phyloP scores from a whole-genome alignment of 2,329 filamentous ascomycete genomes.

The Monosporascus sp. region DNA sequence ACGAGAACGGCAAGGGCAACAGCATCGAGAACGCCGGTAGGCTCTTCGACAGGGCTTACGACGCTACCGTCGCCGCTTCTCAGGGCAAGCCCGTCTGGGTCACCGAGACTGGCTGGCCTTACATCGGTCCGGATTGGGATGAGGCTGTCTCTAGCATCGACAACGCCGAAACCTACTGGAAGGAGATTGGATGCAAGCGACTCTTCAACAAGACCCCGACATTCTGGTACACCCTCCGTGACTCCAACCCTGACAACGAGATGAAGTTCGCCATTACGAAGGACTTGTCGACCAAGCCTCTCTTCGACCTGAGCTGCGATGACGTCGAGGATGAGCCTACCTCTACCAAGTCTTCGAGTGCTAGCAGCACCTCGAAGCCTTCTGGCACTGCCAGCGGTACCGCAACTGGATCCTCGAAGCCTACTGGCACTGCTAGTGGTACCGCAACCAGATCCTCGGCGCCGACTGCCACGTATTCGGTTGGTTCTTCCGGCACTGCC shows the following conservation, averaged over 20 bases:
- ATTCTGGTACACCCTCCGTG: constrained; percentile 33
- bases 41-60: constrained; percentile 36
- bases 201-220: constrained; percentile 25
- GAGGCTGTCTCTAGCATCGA: constrained; percentile 40
- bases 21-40: constrained; percentile 38
- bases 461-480: neutral
- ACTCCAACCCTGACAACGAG: constrained; percentile 26
- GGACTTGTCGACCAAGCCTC: constrained; percentile 13
- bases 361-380: neutral
- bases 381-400: neutral
- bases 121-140: constrained; percentile 39
- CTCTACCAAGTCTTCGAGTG: constrained; percentile 7
- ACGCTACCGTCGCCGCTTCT: constrained; percentile 34
- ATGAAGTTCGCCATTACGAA: constrained; percentile 16
- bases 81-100: constrained; percentile 40
- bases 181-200: constrained; percentile 26
- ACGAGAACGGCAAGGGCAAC: constrained; percentile 37
- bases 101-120: constrained; percentile 55
- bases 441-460: neutral
- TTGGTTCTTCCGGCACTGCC: neutral
- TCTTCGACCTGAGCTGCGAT: constrained; percentile 16
- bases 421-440: neutral
- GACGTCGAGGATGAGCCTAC: constrained; percentile 5
- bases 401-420: neutral
- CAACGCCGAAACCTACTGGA: constrained; percentile 38